A percentile compares a stretch with the other conserved stretches of the same genome.
Evolutionary conservation across 106 monocot genomes (phyloP).

Genomic region (Allium fistulosum): DNA sequence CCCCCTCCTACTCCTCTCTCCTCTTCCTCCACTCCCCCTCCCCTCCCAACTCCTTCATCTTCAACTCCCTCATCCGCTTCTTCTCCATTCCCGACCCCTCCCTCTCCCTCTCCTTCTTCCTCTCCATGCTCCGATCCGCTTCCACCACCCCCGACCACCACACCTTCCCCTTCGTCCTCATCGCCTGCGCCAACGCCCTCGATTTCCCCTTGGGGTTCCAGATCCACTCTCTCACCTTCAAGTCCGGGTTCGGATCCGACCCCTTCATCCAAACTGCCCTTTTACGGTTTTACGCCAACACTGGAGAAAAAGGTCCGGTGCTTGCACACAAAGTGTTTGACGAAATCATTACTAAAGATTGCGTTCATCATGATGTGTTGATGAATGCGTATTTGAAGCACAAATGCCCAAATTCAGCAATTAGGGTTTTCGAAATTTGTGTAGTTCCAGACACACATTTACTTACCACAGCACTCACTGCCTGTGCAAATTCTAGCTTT

Average conservation of each 20-base stretch:
- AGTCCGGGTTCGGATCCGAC: constrained; percentile 43
- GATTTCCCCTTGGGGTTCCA: constrained; percentile 28
- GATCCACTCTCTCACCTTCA: constrained; percentile 35
- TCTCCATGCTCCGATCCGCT: constrained; percentile 1
- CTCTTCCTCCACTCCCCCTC: constrained; percentile 32
- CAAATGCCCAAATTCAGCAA: constrained; percentile 11
- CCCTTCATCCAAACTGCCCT: constrained; percentile 51
- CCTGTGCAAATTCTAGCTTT: constrained; percentile 44
- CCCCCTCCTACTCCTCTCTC: constrained; percentile 29
- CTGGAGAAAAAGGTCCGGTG: background rate
- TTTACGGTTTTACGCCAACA: constrained; percentile 26
- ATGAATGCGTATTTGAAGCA: constrained; percentile 37
- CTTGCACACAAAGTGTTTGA: constrained; percentile 37
- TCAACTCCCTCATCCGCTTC: constrained; percentile 29
- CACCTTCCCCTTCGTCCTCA: constrained; percentile 50
- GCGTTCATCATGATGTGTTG: constrained; percentile 55
- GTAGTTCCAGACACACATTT: constrained; percentile 25
- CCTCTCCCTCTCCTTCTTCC: constrained; percentile 19
- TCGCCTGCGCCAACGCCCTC: constrained; percentile 17
- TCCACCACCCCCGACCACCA: constrained; percentile 31
- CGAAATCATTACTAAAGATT: constrained; percentile 29
- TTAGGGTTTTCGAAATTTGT: constrained; percentile 16
- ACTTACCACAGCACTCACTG: constrained; percentile 42
- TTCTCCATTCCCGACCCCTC: constrained; percentile 13
- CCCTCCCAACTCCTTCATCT: constrained; percentile 29